phyloP scores from a whole-genome alignment of 441 rosid genomes.

The Flueggea neowawraea region DNA sequence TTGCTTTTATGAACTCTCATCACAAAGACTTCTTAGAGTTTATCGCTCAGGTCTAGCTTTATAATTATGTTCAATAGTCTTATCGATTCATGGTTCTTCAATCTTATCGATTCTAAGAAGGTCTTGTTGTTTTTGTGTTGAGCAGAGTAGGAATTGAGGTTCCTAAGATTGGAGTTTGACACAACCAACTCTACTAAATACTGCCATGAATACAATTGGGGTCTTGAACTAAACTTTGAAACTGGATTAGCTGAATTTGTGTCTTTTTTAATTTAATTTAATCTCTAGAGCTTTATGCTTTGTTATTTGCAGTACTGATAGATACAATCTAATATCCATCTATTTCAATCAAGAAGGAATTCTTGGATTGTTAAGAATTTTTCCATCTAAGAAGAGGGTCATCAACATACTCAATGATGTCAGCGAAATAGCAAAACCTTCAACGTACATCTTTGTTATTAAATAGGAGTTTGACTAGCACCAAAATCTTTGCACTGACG shows the following conservation, averaged over 20 bases:
- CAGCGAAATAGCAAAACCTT: slow-evolving; percentile 54
- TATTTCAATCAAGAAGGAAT: slow-evolving; percentile 28
- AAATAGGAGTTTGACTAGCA: too few species aligned
- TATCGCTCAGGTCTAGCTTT: too few species aligned
- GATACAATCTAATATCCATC: background rate
- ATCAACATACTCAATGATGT: slow-evolving; percentile 46
- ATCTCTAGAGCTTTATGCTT: too few species aligned
- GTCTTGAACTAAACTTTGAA: slow-evolving; percentile 11
- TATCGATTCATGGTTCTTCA: too few species aligned
- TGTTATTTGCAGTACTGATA: background rate
- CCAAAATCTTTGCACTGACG: too few species aligned
- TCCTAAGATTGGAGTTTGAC: slow-evolving; percentile 60
- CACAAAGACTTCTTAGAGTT: too few species aligned
- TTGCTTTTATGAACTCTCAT: too few species aligned
- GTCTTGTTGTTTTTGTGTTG: too few species aligned
- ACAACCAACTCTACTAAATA: slow-evolving; percentile 49
- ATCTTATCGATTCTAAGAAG: too few species aligned
- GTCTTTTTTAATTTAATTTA: background rate
- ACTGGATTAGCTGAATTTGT: too few species aligned
- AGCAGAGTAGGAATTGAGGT: slow-evolving; percentile 54
- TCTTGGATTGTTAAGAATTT: slow-evolving; percentile 35
- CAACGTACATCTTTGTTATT: slow-evolving; percentile 29
- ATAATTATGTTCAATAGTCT: too few species aligned
- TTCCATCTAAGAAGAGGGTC: slow-evolving; percentile 52
- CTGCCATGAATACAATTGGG: slow-evolving; percentile 45